Evolutionary conservation across 495 filamentous ascomycete species (phyloP).

Genomic region (Penicillium waksmanii): DNA sequence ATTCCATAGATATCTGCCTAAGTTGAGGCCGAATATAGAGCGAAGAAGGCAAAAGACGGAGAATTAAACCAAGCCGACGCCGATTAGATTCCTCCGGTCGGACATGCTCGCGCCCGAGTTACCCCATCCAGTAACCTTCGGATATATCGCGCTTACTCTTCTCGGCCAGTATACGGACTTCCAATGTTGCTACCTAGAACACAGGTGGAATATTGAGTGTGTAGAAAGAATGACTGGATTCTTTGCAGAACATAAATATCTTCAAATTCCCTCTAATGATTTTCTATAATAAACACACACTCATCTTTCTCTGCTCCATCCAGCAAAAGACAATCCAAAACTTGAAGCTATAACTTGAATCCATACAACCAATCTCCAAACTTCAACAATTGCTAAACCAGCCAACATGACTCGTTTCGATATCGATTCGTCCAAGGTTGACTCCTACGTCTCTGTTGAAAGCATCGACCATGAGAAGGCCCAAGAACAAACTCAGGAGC

Average conservation of each 20-base stretch:
- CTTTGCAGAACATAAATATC: background rate
- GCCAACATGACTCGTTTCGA: background rate
- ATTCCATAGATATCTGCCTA: background rate
- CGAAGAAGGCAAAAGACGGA: background rate
- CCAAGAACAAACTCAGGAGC: background rate
- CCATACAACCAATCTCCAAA: background rate
- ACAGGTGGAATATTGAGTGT: background rate
- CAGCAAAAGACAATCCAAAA: background rate
- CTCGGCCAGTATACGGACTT: constrained; percentile 1
- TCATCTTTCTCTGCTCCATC: background rate
- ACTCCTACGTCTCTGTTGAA: background rate
- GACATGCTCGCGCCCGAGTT: background rate
- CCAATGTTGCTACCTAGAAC: background rate
- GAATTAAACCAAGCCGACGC: constrained; percentile 2
- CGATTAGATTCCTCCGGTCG: constrained; percentile 1
- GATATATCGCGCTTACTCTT: constrained; percentile 9
- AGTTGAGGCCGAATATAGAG: background rate
- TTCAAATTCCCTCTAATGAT: background rate
- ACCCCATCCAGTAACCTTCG: constrained; percentile 2
- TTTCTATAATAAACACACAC: background rate
- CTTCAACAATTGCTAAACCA: background rate
- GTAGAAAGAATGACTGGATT: background rate
- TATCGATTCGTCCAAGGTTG: background rate
- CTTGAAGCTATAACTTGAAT: background rate
- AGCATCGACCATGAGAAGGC: background rate